Evolutionary conservation across 805 yeast species (phyloP).

Genomic region (Teunomyces stri): DNA sequence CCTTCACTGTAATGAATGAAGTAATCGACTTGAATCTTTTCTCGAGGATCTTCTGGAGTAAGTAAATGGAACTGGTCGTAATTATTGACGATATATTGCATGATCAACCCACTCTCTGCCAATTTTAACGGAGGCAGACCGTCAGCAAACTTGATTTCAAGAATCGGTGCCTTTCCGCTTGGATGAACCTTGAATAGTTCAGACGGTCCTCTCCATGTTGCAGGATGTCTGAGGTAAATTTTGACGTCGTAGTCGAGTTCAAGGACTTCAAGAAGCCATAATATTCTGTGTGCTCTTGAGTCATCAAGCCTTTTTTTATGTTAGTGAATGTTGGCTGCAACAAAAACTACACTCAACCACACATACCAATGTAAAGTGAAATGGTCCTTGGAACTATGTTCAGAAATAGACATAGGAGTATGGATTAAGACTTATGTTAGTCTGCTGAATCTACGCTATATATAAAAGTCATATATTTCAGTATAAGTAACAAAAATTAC

Average conservation of each 20-base stretch:
- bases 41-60: constrained; percentile 19
- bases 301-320: constrained; percentile 39
- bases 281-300: constrained; percentile 59
- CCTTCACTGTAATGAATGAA: constrained; percentile 62
- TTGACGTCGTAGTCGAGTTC: constrained; percentile 53
- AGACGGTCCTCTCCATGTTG: constrained; percentile 37
- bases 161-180: constrained; percentile 60
- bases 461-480: not conserved
- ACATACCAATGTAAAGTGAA: constrained; percentile 30
- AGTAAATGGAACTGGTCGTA: constrained; percentile 32
- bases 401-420: not conserved
- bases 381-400: constrained; percentile 12
- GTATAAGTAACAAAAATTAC: not conserved
- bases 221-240: constrained; percentile 48
- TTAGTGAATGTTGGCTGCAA: not conserved
- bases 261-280: constrained; percentile 66
- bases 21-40: constrained; percentile 46
- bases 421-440: no score
- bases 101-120: constrained; percentile 38
- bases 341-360: not conserved
- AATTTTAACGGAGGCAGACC: constrained; percentile 32
- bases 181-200: constrained; percentile 55
- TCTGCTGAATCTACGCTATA: not conserved
- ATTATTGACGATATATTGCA: constrained; percentile 34
- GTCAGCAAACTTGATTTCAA: constrained; percentile 42